These are phyloP conservation scores for Penicillium soppii DNA, from an alignment of 495 filamentous ascomycete species.

Conservation along the genomic window DNA sequence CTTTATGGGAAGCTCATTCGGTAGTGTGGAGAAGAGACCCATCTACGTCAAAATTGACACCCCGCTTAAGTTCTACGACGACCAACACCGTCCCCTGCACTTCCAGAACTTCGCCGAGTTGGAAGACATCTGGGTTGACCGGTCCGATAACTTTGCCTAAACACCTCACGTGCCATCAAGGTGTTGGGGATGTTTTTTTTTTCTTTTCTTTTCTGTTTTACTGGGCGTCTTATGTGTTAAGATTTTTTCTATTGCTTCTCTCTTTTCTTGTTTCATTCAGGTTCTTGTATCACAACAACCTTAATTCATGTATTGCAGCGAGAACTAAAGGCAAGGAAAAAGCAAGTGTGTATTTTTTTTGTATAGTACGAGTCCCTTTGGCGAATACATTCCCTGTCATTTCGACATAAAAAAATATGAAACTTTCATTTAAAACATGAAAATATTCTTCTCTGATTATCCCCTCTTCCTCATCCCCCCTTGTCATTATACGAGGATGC, in stretches of 20 bases:
- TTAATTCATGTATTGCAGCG: slow-evolving; percentile 29
- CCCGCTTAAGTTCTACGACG: slow-evolving; percentile 85
- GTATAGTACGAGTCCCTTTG: slow-evolving; percentile 8
- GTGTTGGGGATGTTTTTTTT: slow-evolving; percentile 23
- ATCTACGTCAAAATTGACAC: slow-evolving; percentile 92
- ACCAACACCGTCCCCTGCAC: slow-evolving; percentile 88
- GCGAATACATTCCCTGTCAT: slow-evolving; percentile 4
- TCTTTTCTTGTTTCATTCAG: slow-evolving; percentile 9
- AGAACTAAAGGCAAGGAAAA: slow-evolving; percentile 16
- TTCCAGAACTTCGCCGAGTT: slow-evolving; percentile 92
- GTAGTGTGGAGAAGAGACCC: slow-evolving; percentile 82
- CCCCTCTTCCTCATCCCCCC: neutral
- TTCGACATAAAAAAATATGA: neutral
- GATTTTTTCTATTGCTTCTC: slow-evolving; percentile 8
- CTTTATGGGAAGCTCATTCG: slow-evolving; percentile 91
- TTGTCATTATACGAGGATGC: slow-evolving; percentile 16
- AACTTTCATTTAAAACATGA: neutral
- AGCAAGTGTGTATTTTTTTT: slow-evolving; percentile 11
- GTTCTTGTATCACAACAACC: slow-evolving; percentile 25
- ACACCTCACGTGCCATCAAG: slow-evolving; percentile 12
- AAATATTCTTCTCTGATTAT: neutral
- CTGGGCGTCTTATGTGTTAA: slow-evolving; percentile 17
- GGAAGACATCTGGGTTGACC: slow-evolving; percentile 87
- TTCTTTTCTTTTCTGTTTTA: slow-evolving; percentile 11
- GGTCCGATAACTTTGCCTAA: slow-evolving; percentile 82